These are phyloP conservation scores for Tricholomella constricta DNA, from an alignment of 768 basidiomycete genomes.

Conservation along the genomic window DNA sequence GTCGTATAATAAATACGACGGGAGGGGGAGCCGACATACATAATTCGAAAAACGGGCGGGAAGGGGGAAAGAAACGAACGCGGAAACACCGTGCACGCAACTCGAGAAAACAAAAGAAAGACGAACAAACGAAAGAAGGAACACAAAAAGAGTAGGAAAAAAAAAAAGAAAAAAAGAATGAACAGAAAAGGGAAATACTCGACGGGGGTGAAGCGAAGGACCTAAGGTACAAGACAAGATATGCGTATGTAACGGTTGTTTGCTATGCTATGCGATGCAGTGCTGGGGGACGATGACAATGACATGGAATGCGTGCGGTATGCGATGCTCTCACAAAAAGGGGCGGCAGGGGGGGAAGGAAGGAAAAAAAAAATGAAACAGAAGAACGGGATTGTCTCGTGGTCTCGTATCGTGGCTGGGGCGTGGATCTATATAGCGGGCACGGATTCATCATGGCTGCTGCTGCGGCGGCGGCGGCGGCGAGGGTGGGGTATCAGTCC, in stretches of 20 bases:
- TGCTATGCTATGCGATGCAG: not conserved
- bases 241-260: conserved; percentile 71
- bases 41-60: not conserved
- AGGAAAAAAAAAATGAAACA: not conserved
- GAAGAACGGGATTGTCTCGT: too few species aligned
- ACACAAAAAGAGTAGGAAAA: conserved; percentile 13
- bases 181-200: conserved; percentile 20
- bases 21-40: not conserved
- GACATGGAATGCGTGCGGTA: not conserved
- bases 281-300: too few species aligned
- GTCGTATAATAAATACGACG: too few species aligned
- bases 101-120: too few species aligned
- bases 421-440: too few species aligned
- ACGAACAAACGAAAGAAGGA: too few species aligned
- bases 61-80: not conserved
- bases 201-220: too few species aligned
- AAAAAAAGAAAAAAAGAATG: conserved; percentile 14
- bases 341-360: not conserved
- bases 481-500: too few species aligned
- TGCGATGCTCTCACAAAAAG: conserved; percentile 21
- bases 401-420: too few species aligned
- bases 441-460: too few species aligned
- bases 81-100: too few species aligned
- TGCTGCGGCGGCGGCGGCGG: too few species aligned
- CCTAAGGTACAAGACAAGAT: conserved; percentile 36